Conservation (phyloP, 1,284 basidiomycete species). For the Cryptococcus sp. region DNA sequence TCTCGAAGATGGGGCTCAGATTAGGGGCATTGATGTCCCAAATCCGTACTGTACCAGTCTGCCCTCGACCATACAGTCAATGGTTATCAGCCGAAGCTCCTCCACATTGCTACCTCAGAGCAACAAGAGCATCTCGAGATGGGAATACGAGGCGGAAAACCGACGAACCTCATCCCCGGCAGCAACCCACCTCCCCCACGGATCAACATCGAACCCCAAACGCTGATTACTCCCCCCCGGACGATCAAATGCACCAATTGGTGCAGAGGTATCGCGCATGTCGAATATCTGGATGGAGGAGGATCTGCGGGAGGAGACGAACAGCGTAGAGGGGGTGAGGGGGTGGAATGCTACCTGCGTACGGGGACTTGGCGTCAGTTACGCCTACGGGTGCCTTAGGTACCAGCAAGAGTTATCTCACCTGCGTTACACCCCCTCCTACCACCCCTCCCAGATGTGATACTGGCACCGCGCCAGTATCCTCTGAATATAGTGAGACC, state of each 20-base stretch:
- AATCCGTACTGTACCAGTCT: conserved; percentile 32
- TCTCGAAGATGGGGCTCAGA: conserved; percentile 8
- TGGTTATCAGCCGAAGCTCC: not conserved
- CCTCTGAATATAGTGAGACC: conserved; percentile 71
- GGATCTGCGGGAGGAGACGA: conserved; percentile 71
- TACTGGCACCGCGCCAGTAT: conserved; percentile 56
- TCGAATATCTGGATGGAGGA: conserved; percentile 71
- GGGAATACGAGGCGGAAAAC: not conserved
- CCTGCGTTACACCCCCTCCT: conserved; percentile 68
- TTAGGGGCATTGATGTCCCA: conserved; percentile 33
- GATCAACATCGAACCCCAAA: conserved; percentile 71
- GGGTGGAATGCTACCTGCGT: conserved; percentile 75
- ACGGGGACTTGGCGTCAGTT: no score
- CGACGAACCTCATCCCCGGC: conserved; percentile 66
- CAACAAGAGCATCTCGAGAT: no score
- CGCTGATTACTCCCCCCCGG: conserved; percentile 67
- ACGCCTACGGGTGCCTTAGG: no score
- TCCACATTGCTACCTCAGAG: no score
- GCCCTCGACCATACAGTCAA: not conserved
- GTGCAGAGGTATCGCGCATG: conserved; percentile 58
- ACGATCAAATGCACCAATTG: conserved; percentile 24
- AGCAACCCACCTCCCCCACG: conserved; percentile 64
- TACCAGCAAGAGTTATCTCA: conserved; percentile 35
- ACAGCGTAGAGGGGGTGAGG: conserved; percentile 64
- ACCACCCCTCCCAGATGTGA: conserved; percentile 62